phyloP scores from a whole-genome alignment of 1,139 yeast species.

The Cylindricascospora bacillispora region DNA sequence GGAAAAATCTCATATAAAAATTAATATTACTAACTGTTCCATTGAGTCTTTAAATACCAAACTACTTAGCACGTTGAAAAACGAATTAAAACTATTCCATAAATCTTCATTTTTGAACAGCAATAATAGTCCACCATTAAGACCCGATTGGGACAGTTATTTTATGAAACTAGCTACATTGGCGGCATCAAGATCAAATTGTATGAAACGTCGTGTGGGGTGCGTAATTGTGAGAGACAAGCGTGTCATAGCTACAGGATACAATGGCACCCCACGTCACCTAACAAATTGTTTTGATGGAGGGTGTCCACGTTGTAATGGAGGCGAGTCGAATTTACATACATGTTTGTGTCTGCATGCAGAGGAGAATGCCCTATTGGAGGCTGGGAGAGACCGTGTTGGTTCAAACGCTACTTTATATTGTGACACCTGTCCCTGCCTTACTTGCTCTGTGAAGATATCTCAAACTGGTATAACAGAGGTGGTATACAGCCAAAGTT shows the following conservation, averaged over 20 bases:
- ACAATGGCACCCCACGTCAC: constrained; percentile 93
- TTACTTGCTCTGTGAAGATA: constrained; percentile 89
- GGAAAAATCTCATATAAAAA: constrained; percentile 17
- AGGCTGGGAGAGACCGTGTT: constrained; percentile 84
- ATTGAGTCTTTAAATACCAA: constrained; percentile 4
- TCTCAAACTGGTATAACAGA: constrained; percentile 86
- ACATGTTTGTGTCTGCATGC: constrained; percentile 94
- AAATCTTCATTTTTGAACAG: background rate
- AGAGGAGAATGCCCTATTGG: constrained; percentile 89
- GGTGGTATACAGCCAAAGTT: constrained; percentile 88
- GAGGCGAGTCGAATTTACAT: constrained; percentile 46
- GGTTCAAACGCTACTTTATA: constrained; percentile 54
- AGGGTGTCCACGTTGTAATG: constrained; percentile 81
- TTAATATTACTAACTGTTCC: constrained; percentile 8
- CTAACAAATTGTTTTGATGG: constrained; percentile 85
- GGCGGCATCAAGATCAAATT: constrained; percentile 85
- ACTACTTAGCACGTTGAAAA: constrained; percentile 7
- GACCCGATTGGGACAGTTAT: constrained; percentile 95
- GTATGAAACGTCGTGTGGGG: constrained; percentile 96
- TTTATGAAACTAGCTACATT: constrained; percentile 87
- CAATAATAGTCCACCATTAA: constrained; percentile 36
- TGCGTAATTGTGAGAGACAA: constrained; percentile 83
- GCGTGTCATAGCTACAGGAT: constrained; percentile 89
- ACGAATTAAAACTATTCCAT: constrained; percentile 9
- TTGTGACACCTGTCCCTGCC: constrained; percentile 95